Conservation (phyloP, 2,329 filamentous ascomycete genomes). For the Alternaria viburni region DNA sequence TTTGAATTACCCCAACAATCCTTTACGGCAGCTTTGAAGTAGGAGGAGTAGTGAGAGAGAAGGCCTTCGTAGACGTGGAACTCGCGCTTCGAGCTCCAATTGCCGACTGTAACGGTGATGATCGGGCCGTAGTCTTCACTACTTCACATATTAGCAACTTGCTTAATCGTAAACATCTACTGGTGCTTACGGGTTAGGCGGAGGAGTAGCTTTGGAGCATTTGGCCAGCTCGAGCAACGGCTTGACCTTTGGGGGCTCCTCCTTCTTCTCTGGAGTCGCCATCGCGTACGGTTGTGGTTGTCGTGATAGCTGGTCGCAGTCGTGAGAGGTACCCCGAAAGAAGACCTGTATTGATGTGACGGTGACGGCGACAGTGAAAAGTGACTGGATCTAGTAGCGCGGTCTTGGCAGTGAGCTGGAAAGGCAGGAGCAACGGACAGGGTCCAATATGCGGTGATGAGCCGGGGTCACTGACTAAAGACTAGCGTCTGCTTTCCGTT, state of each 20-base stretch:
- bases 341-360: too few species aligned
- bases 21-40: not conserved
- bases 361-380: not conserved
- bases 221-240: not conserved
- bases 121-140: not conserved
- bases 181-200: not conserved
- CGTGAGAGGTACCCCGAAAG: too few species aligned
- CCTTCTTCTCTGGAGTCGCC: not conserved
- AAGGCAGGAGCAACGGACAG: not conserved
- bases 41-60: not conserved
- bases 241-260: not conserved
- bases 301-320: not conserved
- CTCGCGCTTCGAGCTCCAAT: fast-evolving
- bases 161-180: too few species aligned
- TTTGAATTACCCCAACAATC: not conserved
- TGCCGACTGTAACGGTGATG: not conserved
- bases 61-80: not conserved
- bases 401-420: not conserved
- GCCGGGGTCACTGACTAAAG: not conserved
- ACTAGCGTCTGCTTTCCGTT: not conserved
- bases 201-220: not conserved
- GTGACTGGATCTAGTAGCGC: not conserved
- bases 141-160: too few species aligned
- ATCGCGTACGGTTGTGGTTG: not conserved
- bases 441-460: not conserved